Evolutionary conservation across 1,284 basidiomycete species (phyloP).

Genomic region (Trichosporon asahii): DNA sequence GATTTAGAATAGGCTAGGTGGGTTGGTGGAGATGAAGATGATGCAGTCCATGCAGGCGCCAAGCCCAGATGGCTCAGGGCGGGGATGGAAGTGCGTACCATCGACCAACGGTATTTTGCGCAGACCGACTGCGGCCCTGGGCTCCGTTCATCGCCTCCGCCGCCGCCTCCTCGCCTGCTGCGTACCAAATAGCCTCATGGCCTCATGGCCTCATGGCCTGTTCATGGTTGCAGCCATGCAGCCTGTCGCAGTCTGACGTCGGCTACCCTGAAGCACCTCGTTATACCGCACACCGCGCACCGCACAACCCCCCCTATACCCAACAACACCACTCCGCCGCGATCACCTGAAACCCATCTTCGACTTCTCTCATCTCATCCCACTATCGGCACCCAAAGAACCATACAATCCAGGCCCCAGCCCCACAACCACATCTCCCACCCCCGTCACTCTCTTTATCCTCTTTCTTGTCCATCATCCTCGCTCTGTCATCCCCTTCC

Average conservation of each 20-base stretch:
- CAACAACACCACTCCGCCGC: neutral
- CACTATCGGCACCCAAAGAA: neutral
- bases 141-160: neutral
- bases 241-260: neutral
- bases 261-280: neutral
- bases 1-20: neutral
- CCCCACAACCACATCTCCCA: neutral
- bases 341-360: neutral
- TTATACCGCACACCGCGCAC: too few species aligned
- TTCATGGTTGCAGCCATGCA: neutral
- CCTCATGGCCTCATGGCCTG: neutral
- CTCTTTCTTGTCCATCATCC: neutral
- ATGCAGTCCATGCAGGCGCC: neutral
- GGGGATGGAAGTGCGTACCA: neutral
- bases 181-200: too few species aligned
- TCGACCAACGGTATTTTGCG: neutral
- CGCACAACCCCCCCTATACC: neutral
- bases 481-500: neutral
- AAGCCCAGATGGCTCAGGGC: neutral
- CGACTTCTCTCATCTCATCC: slow-evolving; percentile 1
- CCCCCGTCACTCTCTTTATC: neutral
- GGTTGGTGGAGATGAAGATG: neutral
- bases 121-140: neutral
- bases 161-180: neutral
- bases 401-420: neutral